phyloP scores from a whole-genome alignment of 768 basidiomycete species.

The Piloderma croceum region DNA sequence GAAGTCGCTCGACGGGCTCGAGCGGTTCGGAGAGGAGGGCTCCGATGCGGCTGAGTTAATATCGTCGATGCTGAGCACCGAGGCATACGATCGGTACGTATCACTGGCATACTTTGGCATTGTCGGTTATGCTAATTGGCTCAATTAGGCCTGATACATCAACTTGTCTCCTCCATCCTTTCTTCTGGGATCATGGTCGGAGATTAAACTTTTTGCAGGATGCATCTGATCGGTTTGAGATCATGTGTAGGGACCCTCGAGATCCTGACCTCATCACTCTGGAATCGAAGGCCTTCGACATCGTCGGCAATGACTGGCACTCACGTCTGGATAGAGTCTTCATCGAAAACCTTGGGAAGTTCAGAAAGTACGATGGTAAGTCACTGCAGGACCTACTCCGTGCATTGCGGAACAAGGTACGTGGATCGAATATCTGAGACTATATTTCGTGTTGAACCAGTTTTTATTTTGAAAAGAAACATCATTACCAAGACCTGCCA shows the following conservation, averaged over 20 bases:
- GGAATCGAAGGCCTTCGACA: conserved; percentile 59
- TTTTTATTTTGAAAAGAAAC: conserved; percentile 69
- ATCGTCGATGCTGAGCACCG: conserved; percentile 66
- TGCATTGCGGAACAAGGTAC: conserved; percentile 91
- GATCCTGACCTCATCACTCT: conserved; percentile 70
- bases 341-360: conserved; percentile 93
- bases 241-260: conserved; percentile 90
- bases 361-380: conserved; percentile 90
- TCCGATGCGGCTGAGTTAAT: conserved; percentile 87
- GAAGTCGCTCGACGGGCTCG: conserved; percentile 64
- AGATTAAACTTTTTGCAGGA: conserved; percentile 94
- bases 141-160: conserved; percentile 74
- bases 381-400: conserved; percentile 89
- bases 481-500: conserved; percentile 96
- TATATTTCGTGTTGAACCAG: not conserved
- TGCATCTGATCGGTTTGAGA: conserved; percentile 95
- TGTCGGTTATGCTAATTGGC: conserved; percentile 1
- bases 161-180: conserved; percentile 86
- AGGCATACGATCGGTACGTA: conserved; percentile 68
- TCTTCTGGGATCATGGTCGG: conserved; percentile 90
- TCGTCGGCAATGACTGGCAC: conserved; percentile 92
- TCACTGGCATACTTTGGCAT: not conserved
- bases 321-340: conserved; percentile 80
- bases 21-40: conserved; percentile 88
- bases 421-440: conserved; percentile 14